Evolutionary conservation across 306 rosid genomes (phyloP), one percentile per base, ranked within the genome.

Genomic region (Cicer pinnatifidum): DNA sequence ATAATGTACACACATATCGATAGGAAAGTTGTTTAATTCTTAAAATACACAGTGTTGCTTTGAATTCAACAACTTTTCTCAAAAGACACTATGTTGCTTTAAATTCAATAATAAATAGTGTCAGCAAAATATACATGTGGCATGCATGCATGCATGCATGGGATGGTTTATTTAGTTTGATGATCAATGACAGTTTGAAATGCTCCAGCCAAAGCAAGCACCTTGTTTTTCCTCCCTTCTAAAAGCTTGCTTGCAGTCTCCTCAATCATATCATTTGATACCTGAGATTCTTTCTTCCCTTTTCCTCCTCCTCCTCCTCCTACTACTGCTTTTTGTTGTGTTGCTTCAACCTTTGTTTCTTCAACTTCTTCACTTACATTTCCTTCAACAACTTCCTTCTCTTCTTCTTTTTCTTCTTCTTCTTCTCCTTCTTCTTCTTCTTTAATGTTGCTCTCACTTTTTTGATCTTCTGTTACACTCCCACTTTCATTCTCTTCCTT

Each of bases 151-250:
- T 28, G 35, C 35, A 28, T 28, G 11, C 6, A 23, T 23, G 20
- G 35, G 35, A 47, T 41, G 38, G 46, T 48, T 85, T 80, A 85
- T 84, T 80, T 81, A 66, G 87, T 52, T 85, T 95, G 97, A 83
- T 88, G 70, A 51, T 95, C 97, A 62, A 95, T 95, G 80, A 90
- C 99, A 40, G 86, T 87, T 61, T 95, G 96, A 82, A 95, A 95
- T 17, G 99, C 99, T 9, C 96, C 99, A 67, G 90, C 99, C 83
- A 95, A 75, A 46, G 99, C 99, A 76, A 57, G 86, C 15, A 95
- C 97, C 85, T 83, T 90, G 78, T 89, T 95, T 84, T 82, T 86
- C 72, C 92, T 90, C 69, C 76, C 84, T 72, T 85, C 90, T 87
- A 87, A 54, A 0, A 87, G 81, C 86, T 86, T 92, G 71, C 68